Evolutionary conservation across 2,329 filamentous ascomycete genomes (phyloP).

Genomic region (Plectosphaerella plurivora): DNA sequence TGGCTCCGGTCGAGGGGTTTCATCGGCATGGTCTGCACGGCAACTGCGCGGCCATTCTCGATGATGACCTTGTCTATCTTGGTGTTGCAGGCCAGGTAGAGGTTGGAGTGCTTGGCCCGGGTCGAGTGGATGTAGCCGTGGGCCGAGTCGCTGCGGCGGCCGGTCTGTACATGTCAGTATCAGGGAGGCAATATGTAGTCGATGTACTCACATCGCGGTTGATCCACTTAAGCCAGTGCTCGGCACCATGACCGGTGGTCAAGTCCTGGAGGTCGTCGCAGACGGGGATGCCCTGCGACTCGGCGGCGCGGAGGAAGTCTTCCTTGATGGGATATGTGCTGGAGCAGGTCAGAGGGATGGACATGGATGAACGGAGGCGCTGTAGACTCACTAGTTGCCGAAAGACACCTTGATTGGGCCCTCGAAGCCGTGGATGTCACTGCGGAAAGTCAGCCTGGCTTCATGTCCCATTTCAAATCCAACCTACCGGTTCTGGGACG

Average conservation of each 20-base stretch:
- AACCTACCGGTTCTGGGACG: slow-evolving; percentile 50
- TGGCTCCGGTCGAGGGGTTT: slow-evolving; percentile 60
- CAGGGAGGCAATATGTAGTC: background rate
- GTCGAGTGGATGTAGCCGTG: slow-evolving; percentile 77
- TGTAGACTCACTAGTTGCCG: slow-evolving; percentile 54
- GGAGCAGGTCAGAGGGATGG: slow-evolving; percentile 1
- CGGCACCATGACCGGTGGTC: slow-evolving; percentile 63
- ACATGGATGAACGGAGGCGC: background rate
- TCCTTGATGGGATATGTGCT: slow-evolving; percentile 75
- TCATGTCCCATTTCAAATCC: background rate
- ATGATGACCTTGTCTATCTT: slow-evolving; percentile 75
- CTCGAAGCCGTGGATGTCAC: slow-evolving; percentile 69
- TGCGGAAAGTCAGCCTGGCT: slow-evolving; percentile 14
- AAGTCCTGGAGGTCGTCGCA: slow-evolving; percentile 76
- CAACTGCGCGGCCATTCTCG: slow-evolving; percentile 67
- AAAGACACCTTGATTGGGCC: slow-evolving; percentile 82
- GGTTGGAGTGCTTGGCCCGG: slow-evolving; percentile 62
- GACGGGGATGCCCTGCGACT: slow-evolving; percentile 67
- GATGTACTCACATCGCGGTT: slow-evolving; percentile 51
- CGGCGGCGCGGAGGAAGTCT: slow-evolving; percentile 69
- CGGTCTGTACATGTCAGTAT: slow-evolving; percentile 37
- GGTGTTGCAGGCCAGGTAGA: slow-evolving; percentile 68
- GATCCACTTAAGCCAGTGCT: slow-evolving; percentile 86
- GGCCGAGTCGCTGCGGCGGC: slow-evolving; percentile 70
- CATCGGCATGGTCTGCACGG: slow-evolving; percentile 64